phyloP scores from a whole-genome alignment of 1,139 yeast species.

The Kodamaea sp. region DNA sequence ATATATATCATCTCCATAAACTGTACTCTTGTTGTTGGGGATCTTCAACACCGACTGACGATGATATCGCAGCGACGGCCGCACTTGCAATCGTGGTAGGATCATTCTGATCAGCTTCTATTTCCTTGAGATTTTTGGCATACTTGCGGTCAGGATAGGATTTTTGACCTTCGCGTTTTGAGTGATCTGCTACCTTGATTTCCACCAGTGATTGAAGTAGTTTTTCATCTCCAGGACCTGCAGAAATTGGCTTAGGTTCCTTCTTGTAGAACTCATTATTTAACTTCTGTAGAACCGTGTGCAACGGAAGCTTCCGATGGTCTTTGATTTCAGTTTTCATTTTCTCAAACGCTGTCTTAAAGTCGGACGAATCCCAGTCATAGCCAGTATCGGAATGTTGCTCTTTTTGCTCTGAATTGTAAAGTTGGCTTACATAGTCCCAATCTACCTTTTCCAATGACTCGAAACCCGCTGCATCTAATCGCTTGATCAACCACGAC shows the following conservation, averaged over 20 bases:
- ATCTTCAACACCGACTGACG: conserved; percentile 28
- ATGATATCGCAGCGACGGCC: conserved; percentile 39
- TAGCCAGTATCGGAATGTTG: conserved; percentile 9
- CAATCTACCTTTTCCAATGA: conserved; percentile 61
- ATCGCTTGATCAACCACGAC: conserved; percentile 56
- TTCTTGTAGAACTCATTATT: conserved; percentile 19
- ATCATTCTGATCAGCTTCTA: conserved; percentile 16
- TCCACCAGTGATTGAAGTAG: conserved; percentile 1
- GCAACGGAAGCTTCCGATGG: conserved; percentile 26
- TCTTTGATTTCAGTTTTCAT: conserved; percentile 34
- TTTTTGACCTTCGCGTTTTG: background rate
- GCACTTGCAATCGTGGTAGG: conserved; percentile 37
- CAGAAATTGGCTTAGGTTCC: conserved; percentile 4
- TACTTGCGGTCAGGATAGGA: background rate
- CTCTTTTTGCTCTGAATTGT: conserved; percentile 13
- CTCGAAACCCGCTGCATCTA: conserved; percentile 50
- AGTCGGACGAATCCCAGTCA: conserved; percentile 35
- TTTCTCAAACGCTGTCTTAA: conserved; percentile 37
- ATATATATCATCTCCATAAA: conserved; percentile 38
- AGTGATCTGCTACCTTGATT: conserved; percentile 3
- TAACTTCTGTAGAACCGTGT: conserved; percentile 24
- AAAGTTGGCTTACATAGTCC: conserved; percentile 39
- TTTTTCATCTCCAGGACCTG: conserved; percentile 6
- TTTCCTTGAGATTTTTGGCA: background rate
- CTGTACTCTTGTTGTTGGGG: conserved; percentile 38